Evolutionary conservation across 495 filamentous ascomycete genomes (phyloP).

Genomic region (Penicillium canescens): DNA sequence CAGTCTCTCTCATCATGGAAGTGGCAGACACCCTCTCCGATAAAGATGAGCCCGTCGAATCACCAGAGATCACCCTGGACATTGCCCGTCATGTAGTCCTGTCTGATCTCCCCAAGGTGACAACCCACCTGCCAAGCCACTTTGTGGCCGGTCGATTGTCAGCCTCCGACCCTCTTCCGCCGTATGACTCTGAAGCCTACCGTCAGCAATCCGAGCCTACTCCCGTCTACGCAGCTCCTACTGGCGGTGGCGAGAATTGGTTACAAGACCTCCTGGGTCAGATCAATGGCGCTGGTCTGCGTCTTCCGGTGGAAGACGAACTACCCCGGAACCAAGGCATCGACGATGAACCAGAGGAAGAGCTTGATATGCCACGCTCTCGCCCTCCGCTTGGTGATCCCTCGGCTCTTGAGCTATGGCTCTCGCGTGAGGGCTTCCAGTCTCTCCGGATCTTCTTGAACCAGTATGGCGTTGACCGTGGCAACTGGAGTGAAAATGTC

Average conservation of each 20-base stretch:
- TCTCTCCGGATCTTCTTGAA: slow-evolving; percentile 37
- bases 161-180: slow-evolving; percentile 46
- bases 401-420: slow-evolving; percentile 37
- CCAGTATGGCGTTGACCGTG: slow-evolving; percentile 45
- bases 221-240: slow-evolving; percentile 38
- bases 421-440: slow-evolving; percentile 36
- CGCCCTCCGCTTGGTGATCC: slow-evolving; percentile 32
- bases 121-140: slow-evolving; percentile 41
- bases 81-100: slow-evolving; percentile 80
- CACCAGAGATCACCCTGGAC: slow-evolving; percentile 56
- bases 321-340: not conserved
- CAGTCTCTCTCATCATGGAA: slow-evolving; percentile 68
- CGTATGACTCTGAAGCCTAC: slow-evolving; percentile 44
- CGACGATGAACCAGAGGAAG: slow-evolving; percentile 11
- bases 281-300: slow-evolving; percentile 20
- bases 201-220: slow-evolving; percentile 40
- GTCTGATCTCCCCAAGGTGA: slow-evolving; percentile 62
- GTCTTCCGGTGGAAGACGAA: not conserved
- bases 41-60: slow-evolving; percentile 36
- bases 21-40: slow-evolving; percentile 58
- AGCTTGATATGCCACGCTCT: slow-evolving; percentile 5
- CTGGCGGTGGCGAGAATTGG: slow-evolving; percentile 38
- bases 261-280: slow-evolving; percentile 44
- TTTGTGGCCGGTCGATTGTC: slow-evolving; percentile 46
- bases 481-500: slow-evolving; percentile 42